phyloP scores from a whole-genome alignment of 2,329 filamentous ascomycete genomes.

The Stachybotrys elegans region DNA sequence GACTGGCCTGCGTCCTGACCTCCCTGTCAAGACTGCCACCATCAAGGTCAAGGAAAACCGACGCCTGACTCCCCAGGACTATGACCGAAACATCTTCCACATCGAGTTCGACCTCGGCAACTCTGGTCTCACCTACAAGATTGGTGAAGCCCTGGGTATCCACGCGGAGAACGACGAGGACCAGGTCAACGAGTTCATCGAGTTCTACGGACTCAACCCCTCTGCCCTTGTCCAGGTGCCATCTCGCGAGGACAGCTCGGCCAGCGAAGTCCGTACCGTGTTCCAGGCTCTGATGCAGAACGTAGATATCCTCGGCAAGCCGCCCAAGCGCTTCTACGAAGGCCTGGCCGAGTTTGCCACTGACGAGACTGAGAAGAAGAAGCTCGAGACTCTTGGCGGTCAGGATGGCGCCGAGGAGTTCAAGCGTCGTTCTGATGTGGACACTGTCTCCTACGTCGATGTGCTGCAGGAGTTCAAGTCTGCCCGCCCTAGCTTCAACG shows the following conservation, averaged over 20 bases:
- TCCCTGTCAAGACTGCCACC: slow-evolving; percentile 78
- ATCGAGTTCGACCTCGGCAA: slow-evolving; percentile 95
- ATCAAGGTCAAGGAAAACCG: slow-evolving; percentile 94
- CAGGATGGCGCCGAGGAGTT: slow-evolving; percentile 82
- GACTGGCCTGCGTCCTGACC: slow-evolving; percentile 73
- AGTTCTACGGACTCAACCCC: slow-evolving; percentile 78
- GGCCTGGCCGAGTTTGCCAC: slow-evolving; percentile 78
- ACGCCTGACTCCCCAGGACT: slow-evolving; percentile 77
- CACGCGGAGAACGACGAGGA: slow-evolving; percentile 87
- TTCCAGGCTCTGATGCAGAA: slow-evolving; percentile 91
- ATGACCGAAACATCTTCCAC: slow-evolving; percentile 99
- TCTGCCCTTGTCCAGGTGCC: slow-evolving; percentile 88
- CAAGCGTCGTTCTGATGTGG: slow-evolving; percentile 85
- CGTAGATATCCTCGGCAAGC: slow-evolving; percentile 92
- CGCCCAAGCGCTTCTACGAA: slow-evolving; percentile 98
- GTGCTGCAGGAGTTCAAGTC: slow-evolving; percentile 85
- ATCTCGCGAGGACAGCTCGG: slow-evolving; percentile 67
- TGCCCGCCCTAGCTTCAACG: slow-evolving; percentile 81
- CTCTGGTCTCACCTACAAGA: slow-evolving; percentile 91
- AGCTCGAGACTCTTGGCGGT: slow-evolving; percentile 70
- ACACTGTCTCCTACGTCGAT: slow-evolving; percentile 87
- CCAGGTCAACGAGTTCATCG: slow-evolving; percentile 79
- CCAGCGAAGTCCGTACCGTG: slow-evolving; percentile 83
- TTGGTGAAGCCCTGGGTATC: slow-evolving; percentile 93
- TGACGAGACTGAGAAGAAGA: slow-evolving; percentile 76